Evolutionary conservation across 768 basidiomycete species (phyloP), one percentile per base, ranked within the genome.

Genomic region (Mycena latifolia): DNA sequence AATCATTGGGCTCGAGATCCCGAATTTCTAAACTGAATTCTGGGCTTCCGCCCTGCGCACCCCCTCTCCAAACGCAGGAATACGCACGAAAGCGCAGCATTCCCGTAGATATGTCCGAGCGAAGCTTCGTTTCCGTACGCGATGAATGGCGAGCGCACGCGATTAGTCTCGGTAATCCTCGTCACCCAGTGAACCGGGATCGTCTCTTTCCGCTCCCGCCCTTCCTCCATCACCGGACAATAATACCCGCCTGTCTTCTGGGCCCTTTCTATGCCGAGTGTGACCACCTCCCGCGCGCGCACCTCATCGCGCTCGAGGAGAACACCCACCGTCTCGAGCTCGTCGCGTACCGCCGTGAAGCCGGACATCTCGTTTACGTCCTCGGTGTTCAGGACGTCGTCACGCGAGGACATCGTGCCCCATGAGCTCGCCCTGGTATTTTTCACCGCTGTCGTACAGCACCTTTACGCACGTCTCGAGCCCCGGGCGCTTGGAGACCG

Each of bases 51-150:
- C 37, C 8, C 37, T 15, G 15, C 48, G 48, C 10, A 50, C 48
- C 2, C 48, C 48, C 10, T 76, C 17, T 22, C 72, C 68, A 22
- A 41, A 4, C 3, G 35, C 43, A 8, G 59, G 59, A 17, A 61
- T 41, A 10, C 37, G 5, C 20, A 52, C 50, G 35, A 61, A 61
- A 61, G 51, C 37, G 50, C 60, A 6, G 60, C 60, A n/a, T 61
- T 41, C 11, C 60, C 60, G 27, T 61, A 61, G 18, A 61, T 18
- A 25, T 46, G 37, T 4, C 25, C 27, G 24, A 52, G 5, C 2
- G 24, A 27, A 4, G 50, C 8, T 7, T 54, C 51, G 41, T 61
- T 61, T 3, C 60, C 60, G 18, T 53, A 61, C 50, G 48, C 60
- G 5, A 25, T 4, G 14, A 11, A 60, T 24, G 1, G 3, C 29